Conservation (phyloP, 2,329 filamentous ascomycete genomes). For the Colletotrichum navitas region DNA sequence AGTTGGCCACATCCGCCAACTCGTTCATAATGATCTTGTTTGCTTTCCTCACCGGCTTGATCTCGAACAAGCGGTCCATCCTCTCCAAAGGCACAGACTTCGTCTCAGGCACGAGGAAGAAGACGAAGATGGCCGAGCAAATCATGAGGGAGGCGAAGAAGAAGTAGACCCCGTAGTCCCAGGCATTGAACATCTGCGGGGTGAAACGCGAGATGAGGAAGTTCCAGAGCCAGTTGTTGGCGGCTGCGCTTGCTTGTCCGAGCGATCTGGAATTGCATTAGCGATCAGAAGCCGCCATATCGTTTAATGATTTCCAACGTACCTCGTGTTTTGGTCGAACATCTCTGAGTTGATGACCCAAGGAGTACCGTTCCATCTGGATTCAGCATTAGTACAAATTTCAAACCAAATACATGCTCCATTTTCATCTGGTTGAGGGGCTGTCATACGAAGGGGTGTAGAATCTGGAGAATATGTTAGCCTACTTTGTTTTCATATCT, state of each 20-base stretch:
- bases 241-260: conserved; percentile 78
- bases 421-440: not conserved
- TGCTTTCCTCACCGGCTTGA: conserved; percentile 59
- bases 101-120: conserved; percentile 74
- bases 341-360: conserved; percentile 85
- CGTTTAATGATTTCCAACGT: not conserved
- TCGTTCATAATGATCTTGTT: conserved; percentile 60
- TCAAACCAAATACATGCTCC: not conserved
- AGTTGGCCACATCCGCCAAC: conserved; percentile 54
- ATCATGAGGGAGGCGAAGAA: conserved; percentile 77
- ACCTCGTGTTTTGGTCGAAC: conserved; percentile 71
- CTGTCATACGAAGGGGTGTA: conserved; percentile 69
- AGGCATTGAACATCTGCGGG: conserved; percentile 71
- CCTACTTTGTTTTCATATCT: not conserved
- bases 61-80: conserved; percentile 72
- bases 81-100: conserved; percentile 74
- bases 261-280: conserved; percentile 62
- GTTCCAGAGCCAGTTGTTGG: conserved; percentile 81
- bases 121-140: conserved; percentile 69
- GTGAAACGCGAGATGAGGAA: conserved; percentile 78
- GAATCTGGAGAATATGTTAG: conserved; percentile 56
- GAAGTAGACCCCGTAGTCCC: conserved; percentile 75
- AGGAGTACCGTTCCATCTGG: conserved; percentile 76
- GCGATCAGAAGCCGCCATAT: conserved; percentile 49
- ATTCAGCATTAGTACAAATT: not conserved